phyloP scores from a whole-genome alignment of 1,139 yeast genomes.

The Hyphopichia fennica region DNA sequence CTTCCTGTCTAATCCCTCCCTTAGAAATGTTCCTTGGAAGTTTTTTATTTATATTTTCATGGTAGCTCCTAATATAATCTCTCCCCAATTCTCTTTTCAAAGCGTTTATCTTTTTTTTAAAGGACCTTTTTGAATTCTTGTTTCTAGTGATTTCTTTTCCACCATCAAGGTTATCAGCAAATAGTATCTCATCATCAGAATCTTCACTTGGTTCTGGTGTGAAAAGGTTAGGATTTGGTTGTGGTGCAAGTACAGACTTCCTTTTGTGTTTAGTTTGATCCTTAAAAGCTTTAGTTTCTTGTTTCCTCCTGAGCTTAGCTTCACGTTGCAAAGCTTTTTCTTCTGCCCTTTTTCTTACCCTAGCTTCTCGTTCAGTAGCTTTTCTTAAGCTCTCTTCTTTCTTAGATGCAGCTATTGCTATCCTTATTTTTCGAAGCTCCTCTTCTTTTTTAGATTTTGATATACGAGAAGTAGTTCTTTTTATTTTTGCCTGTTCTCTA shows the following conservation, averaged over 20 bases:
- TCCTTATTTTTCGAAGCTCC: neutral
- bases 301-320: neutral
- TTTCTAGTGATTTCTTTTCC: conserved; percentile 18
- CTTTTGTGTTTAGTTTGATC: neutral
- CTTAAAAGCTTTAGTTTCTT: neutral
- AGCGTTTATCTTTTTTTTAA: conserved; percentile 24
- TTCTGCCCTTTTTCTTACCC: neutral
- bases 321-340: neutral
- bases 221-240: neutral
- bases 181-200: neutral
- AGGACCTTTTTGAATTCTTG: conserved; percentile 23
- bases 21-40: no score
- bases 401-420: neutral
- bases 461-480: neutral
- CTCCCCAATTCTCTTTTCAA: conserved; percentile 32
- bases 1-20: no score
- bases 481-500: neutral
- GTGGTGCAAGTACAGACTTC: neutral
- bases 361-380: neutral
- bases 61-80: conserved; percentile 24
- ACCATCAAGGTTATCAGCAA: neutral
- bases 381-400: no score
- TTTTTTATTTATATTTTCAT: conserved; percentile 5
- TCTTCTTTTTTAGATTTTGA: neutral
- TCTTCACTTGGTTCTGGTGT: neutral